phyloP scores from a whole-genome alignment of 768 basidiomycete genomes.

The Coprinopsis cinerea region DNA sequence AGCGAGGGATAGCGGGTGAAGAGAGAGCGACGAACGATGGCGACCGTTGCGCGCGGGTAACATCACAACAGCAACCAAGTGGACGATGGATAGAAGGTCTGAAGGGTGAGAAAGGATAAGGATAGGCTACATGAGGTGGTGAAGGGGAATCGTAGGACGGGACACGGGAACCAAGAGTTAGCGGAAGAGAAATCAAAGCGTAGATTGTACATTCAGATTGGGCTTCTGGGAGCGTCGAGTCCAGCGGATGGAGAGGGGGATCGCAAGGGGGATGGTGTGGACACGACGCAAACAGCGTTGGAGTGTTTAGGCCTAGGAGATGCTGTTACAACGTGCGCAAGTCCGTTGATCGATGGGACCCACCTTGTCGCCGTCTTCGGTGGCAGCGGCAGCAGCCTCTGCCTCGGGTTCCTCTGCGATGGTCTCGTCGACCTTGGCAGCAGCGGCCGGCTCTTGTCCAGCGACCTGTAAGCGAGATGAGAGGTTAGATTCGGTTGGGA shows the following conservation, averaged over 20 bases:
- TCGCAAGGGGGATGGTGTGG: background rate
- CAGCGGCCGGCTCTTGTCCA: constrained; percentile 33
- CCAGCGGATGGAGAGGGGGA: background rate
- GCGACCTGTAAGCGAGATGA: constrained; percentile 26
- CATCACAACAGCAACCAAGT: constrained; percentile 1
- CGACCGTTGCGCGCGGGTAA: no score
- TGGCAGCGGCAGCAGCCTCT: constrained; percentile 27
- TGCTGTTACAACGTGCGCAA: background rate
- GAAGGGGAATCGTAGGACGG: background rate
- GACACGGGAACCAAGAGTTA: background rate
- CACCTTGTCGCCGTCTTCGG: constrained; percentile 11
- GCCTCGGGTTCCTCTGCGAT: constrained; percentile 53
- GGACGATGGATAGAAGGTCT: background rate
- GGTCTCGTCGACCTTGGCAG: constrained; percentile 33
- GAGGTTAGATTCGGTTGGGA: no score
- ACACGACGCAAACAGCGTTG: no score
- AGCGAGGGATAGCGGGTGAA: no score
- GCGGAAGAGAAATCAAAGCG: no score
- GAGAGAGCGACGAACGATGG: no score
- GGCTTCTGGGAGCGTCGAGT: no score
- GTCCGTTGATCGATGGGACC: background rate
- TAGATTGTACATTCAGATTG: no score
- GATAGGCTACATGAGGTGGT: background rate
- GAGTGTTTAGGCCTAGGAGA: background rate
- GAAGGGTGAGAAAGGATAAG: background rate